Evolutionary conservation across 139 green algal species (phyloP), one percentile per base, ranked within the genome.

Genomic region (Chlorella sp.): DNA sequence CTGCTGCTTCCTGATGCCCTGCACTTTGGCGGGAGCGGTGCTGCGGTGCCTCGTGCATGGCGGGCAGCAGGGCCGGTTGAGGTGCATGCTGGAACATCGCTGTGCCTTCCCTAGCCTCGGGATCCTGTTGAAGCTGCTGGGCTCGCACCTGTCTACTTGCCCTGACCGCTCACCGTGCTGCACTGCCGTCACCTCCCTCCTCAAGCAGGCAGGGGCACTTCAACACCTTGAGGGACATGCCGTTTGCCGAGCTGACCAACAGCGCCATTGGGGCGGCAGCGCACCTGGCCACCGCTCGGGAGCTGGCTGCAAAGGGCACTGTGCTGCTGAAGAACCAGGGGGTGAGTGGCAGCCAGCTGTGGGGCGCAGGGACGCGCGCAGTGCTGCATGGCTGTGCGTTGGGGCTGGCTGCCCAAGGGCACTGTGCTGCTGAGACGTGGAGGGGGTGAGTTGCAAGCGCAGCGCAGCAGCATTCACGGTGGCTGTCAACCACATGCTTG

Each of bases 241-340:
- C 72, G 7, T 77, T 77, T 17, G 41, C 72, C 2, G 38, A 77
- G 38, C 26, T 77, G 4, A 8, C 58, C 72, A 38, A 26, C 72
- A 58, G 34, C 9, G 8, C 5, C 41, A 40, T 77, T 2, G 72
- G 72, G 16, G 41, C 54, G 28, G 20, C 38, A 26, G 22, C 26
- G 41, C 72, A 77, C 72, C 54, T 41, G 72, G 72, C 72, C 8
- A 58, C 72, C 9, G 72, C 72, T 2, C 41, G 41, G 8, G 72
- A 77, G 72, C 26, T 77, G 41, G 43, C 72, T 2, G 72, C 43
- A 0, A 77, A 77, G 72, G 72, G 72, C 40, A 28, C 41, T 14
- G 72, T 77, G 41, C 72, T 77, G 72, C 72, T 77, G 9, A 77
- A 77, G 26, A 77, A 77, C 43, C 20, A 46, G 68, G 68, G 68